These are phyloP conservation scores for Copromyces sp. DNA, from an alignment of 495 filamentous ascomycete species.

Conservation along the genomic window DNA sequence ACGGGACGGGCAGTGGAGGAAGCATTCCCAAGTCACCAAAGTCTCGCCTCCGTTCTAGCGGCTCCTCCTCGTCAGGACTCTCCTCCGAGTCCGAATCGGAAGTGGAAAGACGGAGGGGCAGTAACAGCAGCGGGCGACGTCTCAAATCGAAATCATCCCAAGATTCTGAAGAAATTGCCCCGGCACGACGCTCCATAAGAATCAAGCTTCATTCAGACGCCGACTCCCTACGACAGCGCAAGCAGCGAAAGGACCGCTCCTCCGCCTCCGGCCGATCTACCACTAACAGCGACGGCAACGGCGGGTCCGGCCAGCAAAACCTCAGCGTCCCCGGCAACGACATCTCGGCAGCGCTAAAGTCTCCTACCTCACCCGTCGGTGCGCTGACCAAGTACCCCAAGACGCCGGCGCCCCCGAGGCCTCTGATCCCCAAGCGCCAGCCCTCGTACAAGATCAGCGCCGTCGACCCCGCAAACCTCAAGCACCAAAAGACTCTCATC, in stretches of 20 bases:
- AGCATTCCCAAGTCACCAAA: conserved; percentile 14
- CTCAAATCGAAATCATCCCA: conserved; percentile 45
- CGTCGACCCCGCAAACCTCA: conserved; percentile 33
- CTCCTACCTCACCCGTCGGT: conserved; percentile 75
- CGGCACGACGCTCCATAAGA: conserved; percentile 68
- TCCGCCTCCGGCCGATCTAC: conserved; percentile 12
- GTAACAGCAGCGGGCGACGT: conserved; percentile 23
- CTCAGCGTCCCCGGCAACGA: conserved; percentile 19
- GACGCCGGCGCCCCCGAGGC: conserved; percentile 76
- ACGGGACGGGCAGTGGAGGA: conserved; percentile 4
- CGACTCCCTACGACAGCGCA: conserved; percentile 53
- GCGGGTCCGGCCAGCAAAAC: neutral
- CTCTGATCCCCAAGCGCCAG: conserved; percentile 74
- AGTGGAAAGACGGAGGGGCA: conserved; percentile 8
- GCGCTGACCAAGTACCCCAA: conserved; percentile 83
- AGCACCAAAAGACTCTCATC: conserved; percentile 79
- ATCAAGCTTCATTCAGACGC: conserved; percentile 80
- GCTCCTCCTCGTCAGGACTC: conserved; percentile 48
- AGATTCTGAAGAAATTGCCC: conserved; percentile 49
- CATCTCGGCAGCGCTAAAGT: conserved; percentile 59
- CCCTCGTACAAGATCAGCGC: conserved; percentile 58
- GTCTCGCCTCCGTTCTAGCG: conserved; percentile 42
- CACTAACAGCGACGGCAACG: neutral
- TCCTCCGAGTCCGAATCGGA: conserved; percentile 55
- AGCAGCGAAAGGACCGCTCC: conserved; percentile 43